Base-by-base conservation (phyloP, 805 yeast species). In the Saturnispora ahearnii region DNA sequence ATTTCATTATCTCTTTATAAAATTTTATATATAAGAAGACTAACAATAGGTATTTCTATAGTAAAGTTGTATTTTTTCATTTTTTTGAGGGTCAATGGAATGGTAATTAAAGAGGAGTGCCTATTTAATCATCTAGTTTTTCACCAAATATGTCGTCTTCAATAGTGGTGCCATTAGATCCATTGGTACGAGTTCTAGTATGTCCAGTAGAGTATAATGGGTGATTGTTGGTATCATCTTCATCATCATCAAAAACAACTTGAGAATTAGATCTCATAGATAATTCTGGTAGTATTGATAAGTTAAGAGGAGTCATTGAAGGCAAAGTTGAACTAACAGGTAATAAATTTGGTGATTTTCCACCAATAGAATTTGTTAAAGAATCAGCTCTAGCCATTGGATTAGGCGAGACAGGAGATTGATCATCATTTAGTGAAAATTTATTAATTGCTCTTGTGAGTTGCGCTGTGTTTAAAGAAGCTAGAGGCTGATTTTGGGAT, bases 301-400 rank as follows among this genome's bases (percentile, higher is more conserved):
- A 52, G 32, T 55, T 57, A 21, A 67, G 50, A 9, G 71, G 71
- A 3, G 71, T 67, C 69, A 67, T 66, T 32, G 70, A 68, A 0
- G 70, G 69, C 34, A 64, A 42, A n/a, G 61, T 56, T 10, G 67
- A 51, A 0, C 69, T 63, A 18, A 65, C 64, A 1, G 71, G 71
- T 21, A 58, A 53, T 18, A 67, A 60, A 13, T 63, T 64, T 8
- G 71, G 71, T 5, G 71, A 67, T 38, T 56, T 58, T 45, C 60
- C 64, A 38, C 62, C 67, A 32, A 57, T 53, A 7, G 63, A 64
- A 49, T 55, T 58, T 9, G 62, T 41, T 21, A 57, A 51, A 11
- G 66, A 57, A 41, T 58, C 55, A 31, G 54, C 53, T 50, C 61
- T 53, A 8, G 51, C 47, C n/a, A 61, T 33, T 5, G 56, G 57